Conservation (phyloP, 2,329 filamentous ascomycete genomes). For the Fusarium xylarioides region DNA sequence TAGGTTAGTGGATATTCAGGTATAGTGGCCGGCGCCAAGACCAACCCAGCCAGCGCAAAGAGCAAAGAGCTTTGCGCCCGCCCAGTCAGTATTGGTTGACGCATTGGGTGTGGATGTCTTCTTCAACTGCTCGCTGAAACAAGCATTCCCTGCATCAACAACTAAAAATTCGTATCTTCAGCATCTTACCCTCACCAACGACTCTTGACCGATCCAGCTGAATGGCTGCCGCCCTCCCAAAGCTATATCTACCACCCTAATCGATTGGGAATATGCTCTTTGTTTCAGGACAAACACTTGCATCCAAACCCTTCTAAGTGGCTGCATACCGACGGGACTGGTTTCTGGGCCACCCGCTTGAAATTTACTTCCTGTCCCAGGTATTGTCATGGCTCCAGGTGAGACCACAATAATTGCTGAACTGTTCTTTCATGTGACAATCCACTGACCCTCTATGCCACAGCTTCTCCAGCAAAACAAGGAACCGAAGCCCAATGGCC, state of each 20-base stretch:
- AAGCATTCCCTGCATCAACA: constrained; percentile 34
- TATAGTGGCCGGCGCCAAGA: constrained; percentile 13
- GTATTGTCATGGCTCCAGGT: constrained; percentile 43
- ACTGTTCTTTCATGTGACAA: neutral
- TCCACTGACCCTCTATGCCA: constrained; percentile 14
- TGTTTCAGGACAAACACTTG: constrained; percentile 27
- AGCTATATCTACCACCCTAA: constrained; percentile 27
- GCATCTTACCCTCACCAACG: constrained; percentile 13
- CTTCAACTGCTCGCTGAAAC: constrained; percentile 9
- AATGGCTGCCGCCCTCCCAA: constrained; percentile 34
- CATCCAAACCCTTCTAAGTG: constrained; percentile 16
- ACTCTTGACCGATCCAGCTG: constrained; percentile 9
- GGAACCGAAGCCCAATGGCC: constrained; percentile 68
- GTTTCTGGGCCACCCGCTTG: constrained; percentile 21
- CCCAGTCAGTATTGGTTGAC: neutral
- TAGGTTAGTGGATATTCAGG: constrained; percentile 4
- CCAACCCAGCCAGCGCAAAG: neutral
- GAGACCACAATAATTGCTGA: constrained; percentile 6
- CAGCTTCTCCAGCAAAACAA: constrained; percentile 48
- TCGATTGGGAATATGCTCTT: constrained; percentile 31
- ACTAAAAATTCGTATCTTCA: constrained; percentile 15
- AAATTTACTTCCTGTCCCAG: constrained; percentile 22
- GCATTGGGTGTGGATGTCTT: constrained; percentile 12
- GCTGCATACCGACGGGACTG: constrained; percentile 27
- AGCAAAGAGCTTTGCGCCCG: constrained; percentile 1